Evolutionary conservation across 179 eudicot species (phyloP), one percentile per base, ranked within the genome.

Genomic region (Beta macrorhiza): DNA sequence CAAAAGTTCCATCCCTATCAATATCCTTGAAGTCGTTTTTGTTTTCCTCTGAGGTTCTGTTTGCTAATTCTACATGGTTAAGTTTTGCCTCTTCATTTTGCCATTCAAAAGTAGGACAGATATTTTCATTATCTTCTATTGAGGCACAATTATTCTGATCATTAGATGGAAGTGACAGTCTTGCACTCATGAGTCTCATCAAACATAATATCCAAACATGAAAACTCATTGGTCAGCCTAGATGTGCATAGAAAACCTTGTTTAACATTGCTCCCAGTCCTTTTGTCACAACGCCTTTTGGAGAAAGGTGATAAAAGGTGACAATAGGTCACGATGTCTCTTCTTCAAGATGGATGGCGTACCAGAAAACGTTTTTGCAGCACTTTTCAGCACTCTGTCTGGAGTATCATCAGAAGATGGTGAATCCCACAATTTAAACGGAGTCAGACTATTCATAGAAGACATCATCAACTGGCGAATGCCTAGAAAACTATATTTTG

Each of bases 341-440:
- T 96, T 96, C 90, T 92, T 96, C 81, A 96, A 71, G 75, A 96
- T 96, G 25, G 99, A 94, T 51, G 98, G 97, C 5, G 98, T 92
- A 79, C 91, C 76, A 14, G 93, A 82, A 82, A 94, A 96, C 61
- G 91, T 89, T 83, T 89, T 92, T 59, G 99, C 99, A 80, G 99
- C 99, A 86, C 91, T 94, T 85, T 91, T 96, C 80, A 96, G 84
- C 63, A 92, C 83, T 78, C 92, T 93, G 58, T 94, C 91, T 57
- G 99, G 93, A 81, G 94, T 95, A 67, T 79, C 88, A 81, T 87
- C 98, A 61, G 90, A 82, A 53, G 89, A 77, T 20, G 97, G 97
- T 45, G 99, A 94, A 84, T 91, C 99, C 97, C 99, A 94, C 87
- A 94, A 78, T 83, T 89, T 94, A 67, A 86, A 89, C 71, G 99